Percentiles rank a stretch among this genome's conserved stretches.
These are phyloP conservation scores for Sonneratia alba DNA, from an alignment of 345 rosid species.

Conservation along the genomic window DNA sequence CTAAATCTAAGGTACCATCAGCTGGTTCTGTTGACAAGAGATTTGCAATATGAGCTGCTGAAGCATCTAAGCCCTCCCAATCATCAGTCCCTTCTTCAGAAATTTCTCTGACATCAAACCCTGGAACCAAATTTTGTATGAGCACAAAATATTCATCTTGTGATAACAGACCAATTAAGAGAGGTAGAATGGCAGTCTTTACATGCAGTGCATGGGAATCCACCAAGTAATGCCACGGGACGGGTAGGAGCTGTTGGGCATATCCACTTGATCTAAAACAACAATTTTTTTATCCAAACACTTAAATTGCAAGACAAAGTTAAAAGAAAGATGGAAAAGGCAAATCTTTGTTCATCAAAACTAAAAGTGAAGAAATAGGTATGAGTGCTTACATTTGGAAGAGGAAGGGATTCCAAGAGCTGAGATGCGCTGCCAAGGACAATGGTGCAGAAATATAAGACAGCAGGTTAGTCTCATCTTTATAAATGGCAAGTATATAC, in stretches of 20 bases:
- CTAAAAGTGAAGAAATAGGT: not conserved
- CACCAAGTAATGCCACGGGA: slow-evolving; percentile 16
- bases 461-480: not conserved
- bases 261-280: slow-evolving; percentile 20
- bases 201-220: slow-evolving; percentile 21
- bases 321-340: not conserved
- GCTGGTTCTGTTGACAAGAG: slow-evolving; percentile 20
- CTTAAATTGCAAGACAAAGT: not conserved
- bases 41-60: slow-evolving; percentile 21
- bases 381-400: slow-evolving; percentile 14
- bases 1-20: slow-evolving; percentile 13
- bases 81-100: slow-evolving; percentile 18
- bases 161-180: not conserved
- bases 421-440: slow-evolving; percentile 13
- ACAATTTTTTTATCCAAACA: not conserved
- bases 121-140: slow-evolving; percentile 7
- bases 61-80: slow-evolving; percentile 19
- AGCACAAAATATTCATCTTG: not conserved
- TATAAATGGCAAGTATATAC: not conserved
- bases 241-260: slow-evolving; percentile 25
- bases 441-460: not conserved
- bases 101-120: slow-evolving; percentile 17
- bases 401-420: slow-evolving; percentile 19
- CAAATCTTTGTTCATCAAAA: not conserved
- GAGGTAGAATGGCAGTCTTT: not conserved